These are phyloP conservation scores for Chalciporus sphaerocephalus DNA, from an alignment of 768 basidiomycete species.

Conservation along the genomic window DNA sequence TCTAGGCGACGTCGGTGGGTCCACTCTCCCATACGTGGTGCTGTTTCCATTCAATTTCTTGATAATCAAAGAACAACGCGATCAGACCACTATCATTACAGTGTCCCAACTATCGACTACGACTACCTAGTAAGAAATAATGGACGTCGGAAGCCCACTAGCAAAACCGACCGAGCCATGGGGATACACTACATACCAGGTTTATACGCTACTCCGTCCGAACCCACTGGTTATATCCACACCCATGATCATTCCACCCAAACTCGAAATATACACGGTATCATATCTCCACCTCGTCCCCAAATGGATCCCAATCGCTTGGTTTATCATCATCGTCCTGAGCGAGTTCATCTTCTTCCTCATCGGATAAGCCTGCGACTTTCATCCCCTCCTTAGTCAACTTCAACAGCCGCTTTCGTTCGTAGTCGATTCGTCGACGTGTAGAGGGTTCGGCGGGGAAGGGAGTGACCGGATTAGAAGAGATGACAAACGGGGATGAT, in stretches of 20 bases:
- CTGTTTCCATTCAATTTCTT: no score
- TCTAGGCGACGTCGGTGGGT: no score
- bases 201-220: neutral
- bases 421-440: constrained; percentile 30
- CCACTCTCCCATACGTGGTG: no score
- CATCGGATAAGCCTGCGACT: constrained; percentile 21
- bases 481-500: constrained; percentile 23
- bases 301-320: constrained; percentile 30
- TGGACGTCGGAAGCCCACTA: neutral
- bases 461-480: constrained; percentile 29
- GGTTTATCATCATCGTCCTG: constrained; percentile 22
- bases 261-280: no score
- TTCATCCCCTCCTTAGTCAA: constrained; percentile 29
- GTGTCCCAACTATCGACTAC: neutral
- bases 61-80: neutral
- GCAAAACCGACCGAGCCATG: neutral
- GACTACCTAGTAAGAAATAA: neutral
- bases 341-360: constrained; percentile 23
- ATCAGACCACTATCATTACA: neutral
- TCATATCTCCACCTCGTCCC: constrained; percentile 25
- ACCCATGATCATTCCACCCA: neutral
- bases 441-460: constrained; percentile 25
- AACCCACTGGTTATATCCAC: neutral
- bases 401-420: constrained; percentile 26
- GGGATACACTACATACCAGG: constrained; percentile 5